Percentiles rank a stretch among this genome's conserved stretches.
phyloP scores from a whole-genome alignment of 2,329 filamentous ascomycete species.

The Paracorniculantispora psalliotae region DNA sequence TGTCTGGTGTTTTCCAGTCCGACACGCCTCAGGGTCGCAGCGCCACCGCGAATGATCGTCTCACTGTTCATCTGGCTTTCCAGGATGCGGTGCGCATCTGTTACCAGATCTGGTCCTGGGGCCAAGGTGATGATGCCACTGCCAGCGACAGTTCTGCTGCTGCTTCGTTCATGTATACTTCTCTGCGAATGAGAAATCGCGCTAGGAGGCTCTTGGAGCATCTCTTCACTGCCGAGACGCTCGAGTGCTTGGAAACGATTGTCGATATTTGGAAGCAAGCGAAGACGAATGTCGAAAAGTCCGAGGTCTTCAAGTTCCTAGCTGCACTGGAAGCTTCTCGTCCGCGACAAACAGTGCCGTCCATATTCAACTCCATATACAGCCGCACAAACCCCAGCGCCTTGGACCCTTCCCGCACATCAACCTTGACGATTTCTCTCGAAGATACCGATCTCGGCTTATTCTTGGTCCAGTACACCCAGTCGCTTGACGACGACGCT shows the following conservation, averaged over 20 bases:
- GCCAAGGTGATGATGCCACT: slow-evolving; percentile 55
- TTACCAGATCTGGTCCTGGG: slow-evolving; percentile 95
- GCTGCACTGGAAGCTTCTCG: slow-evolving; percentile 88
- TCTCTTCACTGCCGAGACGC: slow-evolving; percentile 82
- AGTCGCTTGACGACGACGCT: slow-evolving; percentile 88
- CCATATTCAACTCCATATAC: slow-evolving; percentile 93
- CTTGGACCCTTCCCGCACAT: slow-evolving; percentile 74
- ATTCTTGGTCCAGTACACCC: slow-evolving; percentile 86
- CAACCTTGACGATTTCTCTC: slow-evolving; percentile 80
- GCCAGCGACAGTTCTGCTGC: slow-evolving; percentile 61
- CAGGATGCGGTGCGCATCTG: slow-evolving; percentile 92
- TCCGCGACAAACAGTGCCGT: slow-evolving; percentile 86
- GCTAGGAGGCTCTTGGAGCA: slow-evolving; percentile 86
- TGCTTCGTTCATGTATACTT: slow-evolving; percentile 87
- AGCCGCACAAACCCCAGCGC: slow-evolving; percentile 83
- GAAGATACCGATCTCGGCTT: slow-evolving; percentile 78
- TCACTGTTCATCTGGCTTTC: slow-evolving; percentile 93
- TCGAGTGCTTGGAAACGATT: slow-evolving; percentile 90
- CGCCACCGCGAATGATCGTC: slow-evolving; percentile 82
- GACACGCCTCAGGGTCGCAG: slow-evolving; percentile 73
- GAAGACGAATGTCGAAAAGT: slow-evolving; percentile 42
- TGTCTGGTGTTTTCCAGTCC: slow-evolving; percentile 81
- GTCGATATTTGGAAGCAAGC: slow-evolving; percentile 73
- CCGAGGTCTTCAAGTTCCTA: slow-evolving; percentile 75
- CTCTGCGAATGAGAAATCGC: slow-evolving; percentile 82